Evolutionary conservation across 1,139 yeast genomes (phyloP).

Genomic region (Lodderomyces metapsilosis): DNA sequence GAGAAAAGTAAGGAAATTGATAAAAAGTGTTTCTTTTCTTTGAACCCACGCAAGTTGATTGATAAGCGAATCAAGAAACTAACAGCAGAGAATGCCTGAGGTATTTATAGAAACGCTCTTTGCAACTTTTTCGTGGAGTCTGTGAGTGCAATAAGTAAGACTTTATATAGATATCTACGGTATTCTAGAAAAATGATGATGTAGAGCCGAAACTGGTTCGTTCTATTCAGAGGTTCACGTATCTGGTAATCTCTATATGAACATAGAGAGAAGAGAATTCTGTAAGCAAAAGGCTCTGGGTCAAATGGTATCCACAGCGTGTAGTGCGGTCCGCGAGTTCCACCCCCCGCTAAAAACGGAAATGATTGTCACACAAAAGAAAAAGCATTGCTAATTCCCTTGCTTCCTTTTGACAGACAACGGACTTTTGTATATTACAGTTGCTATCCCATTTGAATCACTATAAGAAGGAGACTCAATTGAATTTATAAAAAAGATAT

Average conservation of each 20-base stretch:
- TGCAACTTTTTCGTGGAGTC: too few relatives aligned
- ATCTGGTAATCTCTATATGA: too few relatives aligned
- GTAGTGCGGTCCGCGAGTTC: too few relatives aligned
- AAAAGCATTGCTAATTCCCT: not conserved
- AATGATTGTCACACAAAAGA: not conserved
- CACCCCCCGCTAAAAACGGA: not conserved
- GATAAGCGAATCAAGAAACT: slow-evolving; percentile 37
- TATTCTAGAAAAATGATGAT: too few relatives aligned
- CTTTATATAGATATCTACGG: too few relatives aligned
- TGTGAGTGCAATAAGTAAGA: too few relatives aligned
- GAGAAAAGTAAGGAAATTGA: slow-evolving; percentile 65
- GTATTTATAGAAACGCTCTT: not conserved
- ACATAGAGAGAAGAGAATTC: too few relatives aligned
- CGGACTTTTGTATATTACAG: not conserved
- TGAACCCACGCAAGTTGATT: slow-evolving; percentile 55
- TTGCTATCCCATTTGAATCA: not conserved
- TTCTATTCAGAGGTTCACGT: too few relatives aligned
- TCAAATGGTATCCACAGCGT: too few relatives aligned
- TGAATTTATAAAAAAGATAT: not conserved
- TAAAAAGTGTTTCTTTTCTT: slow-evolving; percentile 59
- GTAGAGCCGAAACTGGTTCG: too few relatives aligned
- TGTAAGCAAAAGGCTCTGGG: too few relatives aligned
- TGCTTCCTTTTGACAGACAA: not conserved
- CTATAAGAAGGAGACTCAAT: not conserved
- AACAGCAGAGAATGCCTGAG: slow-evolving; percentile 3